phyloP scores from a whole-genome alignment of 1,139 yeast species.

The Blastobotrys ciferrii region DNA sequence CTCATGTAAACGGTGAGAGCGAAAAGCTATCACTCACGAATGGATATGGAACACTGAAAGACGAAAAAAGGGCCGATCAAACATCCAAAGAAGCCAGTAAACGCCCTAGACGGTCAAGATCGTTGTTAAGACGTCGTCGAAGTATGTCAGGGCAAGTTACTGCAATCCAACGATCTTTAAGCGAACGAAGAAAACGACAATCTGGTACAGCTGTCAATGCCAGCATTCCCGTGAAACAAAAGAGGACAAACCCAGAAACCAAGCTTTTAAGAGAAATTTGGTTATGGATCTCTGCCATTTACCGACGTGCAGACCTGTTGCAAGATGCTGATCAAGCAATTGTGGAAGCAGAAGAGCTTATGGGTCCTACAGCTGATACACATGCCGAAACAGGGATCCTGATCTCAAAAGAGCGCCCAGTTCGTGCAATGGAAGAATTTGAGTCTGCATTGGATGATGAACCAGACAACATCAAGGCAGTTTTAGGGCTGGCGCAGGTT shows the following conservation, averaged over 20 bases:
- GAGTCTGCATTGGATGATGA: slow-evolving; percentile 63
- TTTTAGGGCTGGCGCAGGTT: slow-evolving; percentile 65
- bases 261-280: slow-evolving; percentile 60
- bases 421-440: slow-evolving; percentile 60
- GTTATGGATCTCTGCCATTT: slow-evolving; percentile 71
- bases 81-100: not conserved
- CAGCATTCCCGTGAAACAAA: not conserved
- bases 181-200: slow-evolving; percentile 1
- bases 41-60: not conserved
- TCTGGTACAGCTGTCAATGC: slow-evolving; percentile 1
- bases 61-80: not conserved
- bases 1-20: no score
- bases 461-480: slow-evolving; percentile 52
- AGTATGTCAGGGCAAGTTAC: slow-evolving; percentile 5
- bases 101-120: not conserved
- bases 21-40: no score
- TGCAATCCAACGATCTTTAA: slow-evolving; percentile 1
- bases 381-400: slow-evolving; percentile 56
- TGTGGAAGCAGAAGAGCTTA: slow-evolving; percentile 61
- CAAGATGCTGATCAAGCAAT: slow-evolving; percentile 73
- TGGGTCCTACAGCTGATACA: slow-evolving; percentile 52
- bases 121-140: not conserved
- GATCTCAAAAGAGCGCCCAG: slow-evolving; percentile 36
- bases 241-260: slow-evolving; percentile 23
- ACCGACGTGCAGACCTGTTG: slow-evolving; percentile 52